These are phyloP conservation scores for Claviceps citrina DNA, from an alignment of 2,329 filamentous ascomycete species.

Conservation along the genomic window DNA sequence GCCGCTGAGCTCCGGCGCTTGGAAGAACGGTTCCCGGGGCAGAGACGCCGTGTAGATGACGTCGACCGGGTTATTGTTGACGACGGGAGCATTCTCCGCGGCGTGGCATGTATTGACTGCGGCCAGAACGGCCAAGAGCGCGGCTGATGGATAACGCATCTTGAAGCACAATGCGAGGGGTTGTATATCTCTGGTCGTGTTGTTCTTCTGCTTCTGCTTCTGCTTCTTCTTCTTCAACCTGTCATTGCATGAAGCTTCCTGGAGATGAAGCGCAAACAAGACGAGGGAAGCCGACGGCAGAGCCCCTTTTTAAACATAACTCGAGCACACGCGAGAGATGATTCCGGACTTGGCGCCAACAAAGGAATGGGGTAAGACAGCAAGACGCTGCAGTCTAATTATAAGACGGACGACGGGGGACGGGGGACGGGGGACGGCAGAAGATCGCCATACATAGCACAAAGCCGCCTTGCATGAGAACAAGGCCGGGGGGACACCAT, in stretches of 20 bases:
- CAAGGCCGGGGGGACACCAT: too few relatives aligned
- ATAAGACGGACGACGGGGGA: not conserved
- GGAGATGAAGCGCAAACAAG: not conserved
- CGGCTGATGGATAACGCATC: not conserved
- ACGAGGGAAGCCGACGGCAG: not conserved
- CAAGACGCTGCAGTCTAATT: not conserved
- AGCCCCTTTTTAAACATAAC: not conserved
- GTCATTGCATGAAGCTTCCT: too few relatives aligned
- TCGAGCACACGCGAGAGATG: too few relatives aligned
- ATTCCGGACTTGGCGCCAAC: too few relatives aligned
- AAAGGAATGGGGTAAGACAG: too few relatives aligned
- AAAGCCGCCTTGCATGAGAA: too few relatives aligned
- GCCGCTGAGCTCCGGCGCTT: constrained; percentile 27
- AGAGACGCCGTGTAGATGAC: constrained; percentile 41
- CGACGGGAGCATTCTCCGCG: constrained; percentile 31
- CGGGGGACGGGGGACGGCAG: too few relatives aligned
- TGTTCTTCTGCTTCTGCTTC: not conserved
- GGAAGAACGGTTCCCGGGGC: constrained; percentile 36
- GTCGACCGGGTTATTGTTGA: constrained; percentile 38
- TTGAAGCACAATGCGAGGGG: not conserved
- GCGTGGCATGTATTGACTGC: constrained; percentile 1
- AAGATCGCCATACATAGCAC: too few relatives aligned
- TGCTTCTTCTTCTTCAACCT: not conserved
- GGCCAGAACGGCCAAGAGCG: not conserved
- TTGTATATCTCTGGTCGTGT: not conserved